phyloP scores from a whole-genome alignment of 2,329 filamentous ascomycete genomes.

The Monilinia polystroma region DNA sequence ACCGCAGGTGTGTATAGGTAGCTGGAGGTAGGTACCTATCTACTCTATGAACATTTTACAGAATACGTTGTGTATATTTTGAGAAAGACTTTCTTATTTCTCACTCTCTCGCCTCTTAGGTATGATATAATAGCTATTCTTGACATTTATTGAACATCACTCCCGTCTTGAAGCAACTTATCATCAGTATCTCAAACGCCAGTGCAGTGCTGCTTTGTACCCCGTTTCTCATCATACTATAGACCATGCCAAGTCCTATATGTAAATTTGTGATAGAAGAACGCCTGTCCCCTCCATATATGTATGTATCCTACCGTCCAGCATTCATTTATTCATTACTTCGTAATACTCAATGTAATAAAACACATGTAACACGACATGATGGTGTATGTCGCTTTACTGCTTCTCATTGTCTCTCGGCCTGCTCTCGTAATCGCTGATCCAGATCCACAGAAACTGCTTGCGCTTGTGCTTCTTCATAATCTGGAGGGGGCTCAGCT shows the following conservation, averaged over 20 bases:
- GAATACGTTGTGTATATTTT: too few relatives aligned
- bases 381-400: conserved; percentile 17
- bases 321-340: conserved; percentile 24
- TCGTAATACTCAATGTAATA: conserved; percentile 23
- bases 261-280: conserved; percentile 20
- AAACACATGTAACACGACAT: conserved; percentile 17
- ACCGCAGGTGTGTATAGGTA: background rate
- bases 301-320: conserved; percentile 3
- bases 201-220: conserved; percentile 21
- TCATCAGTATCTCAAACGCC: conserved; percentile 19
- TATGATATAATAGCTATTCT: conserved; percentile 1
- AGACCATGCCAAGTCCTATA: conserved; percentile 15
- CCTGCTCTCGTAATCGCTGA: conserved; percentile 70
- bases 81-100: background rate
- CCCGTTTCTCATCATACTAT: conserved; percentile 11
- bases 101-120: background rate
- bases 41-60: background rate
- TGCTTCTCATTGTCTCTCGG: conserved; percentile 50
- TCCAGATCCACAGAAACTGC: conserved; percentile 58
- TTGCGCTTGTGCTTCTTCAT: conserved; percentile 85
- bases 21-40: background rate
- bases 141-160: conserved; percentile 2
- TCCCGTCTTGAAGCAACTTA: conserved; percentile 17
- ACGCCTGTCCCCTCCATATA: conserved; percentile 21
- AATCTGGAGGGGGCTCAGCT: conserved; percentile 81